Base-by-base conservation (phyloP, 208 protist species). In the Crithidia thermophila region DNA sequence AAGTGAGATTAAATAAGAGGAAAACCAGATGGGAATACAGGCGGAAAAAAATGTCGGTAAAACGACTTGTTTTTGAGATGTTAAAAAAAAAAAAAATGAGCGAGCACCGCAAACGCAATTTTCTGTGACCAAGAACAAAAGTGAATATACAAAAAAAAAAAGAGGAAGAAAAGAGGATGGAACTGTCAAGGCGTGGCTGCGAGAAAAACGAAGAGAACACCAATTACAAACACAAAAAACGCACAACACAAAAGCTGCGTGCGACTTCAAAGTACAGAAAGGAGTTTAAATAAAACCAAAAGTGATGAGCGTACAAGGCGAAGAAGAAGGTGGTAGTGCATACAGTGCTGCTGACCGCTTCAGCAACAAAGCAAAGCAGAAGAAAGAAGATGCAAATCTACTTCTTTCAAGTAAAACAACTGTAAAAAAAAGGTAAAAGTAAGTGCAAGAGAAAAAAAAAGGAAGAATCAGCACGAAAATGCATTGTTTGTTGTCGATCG, bases 81-180 rank as follows among this genome's bases (percentile, higher is more conserved):
- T n/a, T n/a, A n/a, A n/a, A 51, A 4, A 51, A 51, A 51, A 51
- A 23, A 30, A 51, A 51, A 51, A 30, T 30, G 5, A n/a, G n/a
- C n/a, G n/a, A n/a, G n/a, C n/a, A n/a, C n/a, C n/a, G 0, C n/a
- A 18, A 18, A 43, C 39, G 1, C 39, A 20, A 43, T 43, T 11
- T 18, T 43, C 3, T 18, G 16, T 30, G 21, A 23, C 16, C 42
- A 34, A 58, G 36, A 23, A 21, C 2, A 59, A 20, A 16, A 61
- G 14, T 45, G 33, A 67, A 46, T 31, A 47, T 50, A 18, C 25
- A 53, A 31, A 30, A 66, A 40, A 67, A 58, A 68, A 45, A 52
- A 49, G 27, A 52, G 43, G 36, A 36, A 43, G 16, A 58, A 20
- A 14, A 67, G 39, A 59, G 18, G 47, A 37, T 14, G 40, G 18